Base-by-base conservation (phyloP, 2,329 filamentous ascomycete genomes). In the Hypoxylon sp. region DNA sequence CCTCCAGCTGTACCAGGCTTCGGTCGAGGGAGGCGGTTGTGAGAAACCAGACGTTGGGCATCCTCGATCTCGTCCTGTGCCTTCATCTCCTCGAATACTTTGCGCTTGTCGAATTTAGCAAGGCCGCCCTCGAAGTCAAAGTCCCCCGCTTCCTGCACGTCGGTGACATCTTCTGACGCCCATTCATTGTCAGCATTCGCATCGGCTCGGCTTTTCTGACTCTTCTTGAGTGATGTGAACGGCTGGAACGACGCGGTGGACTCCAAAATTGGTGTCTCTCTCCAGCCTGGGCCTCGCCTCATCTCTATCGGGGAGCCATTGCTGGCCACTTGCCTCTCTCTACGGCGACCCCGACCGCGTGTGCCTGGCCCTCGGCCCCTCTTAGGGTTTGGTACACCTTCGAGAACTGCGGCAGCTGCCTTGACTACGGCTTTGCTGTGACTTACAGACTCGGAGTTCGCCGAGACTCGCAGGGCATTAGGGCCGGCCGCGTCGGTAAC, bases 151-250 rank as follows among this genome's bases (percentile, higher is more conserved):
- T 96, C 95, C 79, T 95, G 92, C 20, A 96, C 92, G 75, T 98
- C 96, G 0, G 93, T 97, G 20, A 95, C 94, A 74, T 98, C 95
- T 75, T 97, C 96, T 0, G 95, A 97, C 3, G 93, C 93, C 94
- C 95, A 98, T 2, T 93, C 95, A 76, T 93, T 96, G 44, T 93
- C 86, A 7, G 78, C 78, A 40, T 70, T 71, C 11, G 61, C 65
- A 28, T 76, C 76, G 46, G 76, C 78, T 70, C 78, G 82, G 60
- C 77, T 80, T 64, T 81, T 83, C 71, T 81, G 79, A 66, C 74
- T 80, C 76, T 78, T 85, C 81, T 85, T 93, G 1, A 90, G 76
- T 0, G 85, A 84, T 44, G 83, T 80, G 71, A 86, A 90, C 0
- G 87, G 87, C 73, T 90, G 88, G 64, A 90, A 90, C 0, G 86